Base-by-base conservation (phyloP, 495 filamentous ascomycete genomes). In the Podospora australis region DNA sequence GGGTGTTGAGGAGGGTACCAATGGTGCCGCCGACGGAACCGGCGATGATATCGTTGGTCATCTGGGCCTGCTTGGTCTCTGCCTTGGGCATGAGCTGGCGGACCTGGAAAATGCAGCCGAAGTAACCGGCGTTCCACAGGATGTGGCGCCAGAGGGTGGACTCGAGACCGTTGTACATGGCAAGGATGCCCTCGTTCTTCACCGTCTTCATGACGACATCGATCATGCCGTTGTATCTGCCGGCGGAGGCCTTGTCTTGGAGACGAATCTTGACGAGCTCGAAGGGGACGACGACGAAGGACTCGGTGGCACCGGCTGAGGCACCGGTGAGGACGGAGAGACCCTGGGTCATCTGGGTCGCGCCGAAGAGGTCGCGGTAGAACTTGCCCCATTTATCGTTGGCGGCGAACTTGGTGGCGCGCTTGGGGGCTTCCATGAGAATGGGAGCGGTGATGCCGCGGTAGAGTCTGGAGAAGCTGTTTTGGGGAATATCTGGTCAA, bases 381-480 rank as follows among this genome's bases (percentile, higher is more conserved):
- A 95, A 79, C 65, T 83, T 79, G 53, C 92, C 92, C 92, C 92
- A 98, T 66, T 89, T 84, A 65, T 98, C 94, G 69, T 98, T 98
- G 64, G 92, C 94, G 42, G 92, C 91, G 71, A 98, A 97, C 68
- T 98, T 98, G 70, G 87, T 96, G 7, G 92, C 92, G 65, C 92
- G 83, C 80, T 98, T 98, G 47, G 92, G 92, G 14, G 92, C 92
- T 71, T 98, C 92, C 92, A 98, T 97, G 53, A 96, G 72, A 55
- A 98, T 97, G 17, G 92, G 92, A 11, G 94, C 91, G 23, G 80
- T 83, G 65, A 98, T 98, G 63, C 92, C 92, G 59, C 92, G 87
- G 73, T 98, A 98, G 16, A 98, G 72, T 43, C 91, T 80, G 46
- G 87, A 91, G 67, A 84, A 81, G 23, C 89, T 94, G n/a, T n/a